A percentile compares a stretch with the other conserved stretches of the same genome.
Conservation (phyloP, 768 basidiomycete species). For the Naganishia friedmannii region DNA sequence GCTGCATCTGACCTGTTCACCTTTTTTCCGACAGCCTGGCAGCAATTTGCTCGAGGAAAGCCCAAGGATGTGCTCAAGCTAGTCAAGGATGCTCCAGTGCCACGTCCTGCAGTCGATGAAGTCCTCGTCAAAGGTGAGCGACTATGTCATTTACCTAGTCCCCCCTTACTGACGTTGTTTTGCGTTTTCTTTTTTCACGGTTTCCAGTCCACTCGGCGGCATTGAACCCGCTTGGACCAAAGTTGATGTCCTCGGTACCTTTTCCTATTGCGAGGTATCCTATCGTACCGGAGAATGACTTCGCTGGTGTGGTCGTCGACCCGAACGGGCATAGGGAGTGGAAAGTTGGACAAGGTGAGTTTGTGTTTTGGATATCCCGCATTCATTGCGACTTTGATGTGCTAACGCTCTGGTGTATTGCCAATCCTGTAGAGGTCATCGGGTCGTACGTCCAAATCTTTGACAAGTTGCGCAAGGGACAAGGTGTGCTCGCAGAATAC, state of each 20-base stretch:
- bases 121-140: conserved; percentile 56
- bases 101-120: conserved; percentile 50
- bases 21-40: conserved; percentile 16
- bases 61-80: conserved; percentile 19
- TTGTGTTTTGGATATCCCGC: not conserved
- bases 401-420: not conserved
- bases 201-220: conserved; percentile 25
- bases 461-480: conserved; percentile 26
- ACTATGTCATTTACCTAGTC: too few species aligned
- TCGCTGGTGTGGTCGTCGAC: conserved; percentile 64
- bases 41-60: conserved; percentile 22
- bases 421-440: conserved; percentile 6
- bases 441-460: not conserved
- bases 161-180: not conserved
- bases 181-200: not conserved
- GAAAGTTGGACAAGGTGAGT: conserved; percentile 62
- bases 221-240: conserved; percentile 31
- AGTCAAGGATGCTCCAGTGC: conserved; percentile 22
- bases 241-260: conserved; percentile 50
- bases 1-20: not conserved
- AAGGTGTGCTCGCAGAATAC: conserved; percentile 28
- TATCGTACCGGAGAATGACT: conserved; percentile 61
- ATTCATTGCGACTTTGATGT: not conserved
- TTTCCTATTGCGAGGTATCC: conserved; percentile 58
- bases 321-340: conserved; percentile 58